Evolutionary conservation across 306 rosid genomes (phyloP).

Genomic region (Quercus parvula): DNA sequence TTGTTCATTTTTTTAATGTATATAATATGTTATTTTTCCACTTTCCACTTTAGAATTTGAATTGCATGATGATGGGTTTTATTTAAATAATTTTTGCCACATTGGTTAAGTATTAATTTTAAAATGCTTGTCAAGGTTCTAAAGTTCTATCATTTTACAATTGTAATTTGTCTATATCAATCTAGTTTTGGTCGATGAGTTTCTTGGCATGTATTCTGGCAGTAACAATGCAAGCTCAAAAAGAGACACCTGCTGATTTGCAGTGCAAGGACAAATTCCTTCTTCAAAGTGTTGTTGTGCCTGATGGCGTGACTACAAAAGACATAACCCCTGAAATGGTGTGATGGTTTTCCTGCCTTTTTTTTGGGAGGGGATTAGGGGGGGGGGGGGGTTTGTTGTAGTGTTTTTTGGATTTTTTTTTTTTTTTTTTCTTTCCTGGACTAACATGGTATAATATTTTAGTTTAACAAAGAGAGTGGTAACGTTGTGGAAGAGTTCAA

Average conservation of each 20-base stretch:
- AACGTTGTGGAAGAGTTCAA: conserved; percentile 37
- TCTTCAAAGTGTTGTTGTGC: conserved; percentile 47
- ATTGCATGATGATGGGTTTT: neutral
- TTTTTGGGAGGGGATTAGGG: neutral
- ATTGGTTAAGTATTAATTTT: neutral
- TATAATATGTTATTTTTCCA: neutral
- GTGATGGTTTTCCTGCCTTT: conserved; percentile 12
- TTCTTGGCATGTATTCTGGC: conserved; percentile 1
- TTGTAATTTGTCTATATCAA: neutral
- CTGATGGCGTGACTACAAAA: conserved; percentile 26
- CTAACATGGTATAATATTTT: neutral
- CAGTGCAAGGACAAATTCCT: conserved; percentile 57
- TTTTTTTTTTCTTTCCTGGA: neutral
- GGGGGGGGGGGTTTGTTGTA: neutral
- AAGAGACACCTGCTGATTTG: conserved; percentile 38
- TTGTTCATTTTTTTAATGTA: neutral
- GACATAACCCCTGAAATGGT: conserved; percentile 47
- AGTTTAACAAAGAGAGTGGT: conserved; percentile 47
- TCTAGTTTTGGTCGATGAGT: neutral
- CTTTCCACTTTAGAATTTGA: neutral
- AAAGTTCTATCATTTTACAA: neutral
- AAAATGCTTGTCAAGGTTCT: neutral
- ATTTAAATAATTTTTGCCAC: neutral
- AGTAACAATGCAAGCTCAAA: conserved; percentile 53
- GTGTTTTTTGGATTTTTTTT: neutral